Evolutionary conservation across 2,329 filamentous ascomycete genomes (phyloP), one percentile per base, ranked within the genome.

Genomic region (Fusarium pseudocircinatum): DNA sequence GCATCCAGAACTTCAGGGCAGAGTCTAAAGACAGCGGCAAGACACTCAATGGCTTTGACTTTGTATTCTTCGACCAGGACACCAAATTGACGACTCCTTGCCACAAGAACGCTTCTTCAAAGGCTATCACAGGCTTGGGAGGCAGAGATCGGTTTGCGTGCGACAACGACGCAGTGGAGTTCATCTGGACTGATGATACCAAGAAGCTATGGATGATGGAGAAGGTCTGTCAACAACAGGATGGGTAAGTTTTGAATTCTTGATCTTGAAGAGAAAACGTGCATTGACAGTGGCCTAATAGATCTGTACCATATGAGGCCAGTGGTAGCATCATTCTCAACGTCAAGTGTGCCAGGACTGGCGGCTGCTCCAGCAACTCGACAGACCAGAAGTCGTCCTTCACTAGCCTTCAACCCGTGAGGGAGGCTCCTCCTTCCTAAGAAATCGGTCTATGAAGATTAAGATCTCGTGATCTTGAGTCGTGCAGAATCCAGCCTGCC

Each of bases 191-290:
- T 18, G 49, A 74, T 28, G 58, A 72, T 9, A 44, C 70, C 9
- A 70, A 72, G 34, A 77, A 78, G 43, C 69, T 87, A 47, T 83
- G 81, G n/a, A 69, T 87, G 76, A 79, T 87, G 47, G 85, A 88
- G 79, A 79, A 80, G 34, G 80, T 83, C 20, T 88, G 86, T 75
- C 80, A 83, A 3, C 74, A 74, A 18, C 30, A 72, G 4, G 71
- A 81, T 10, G 83, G 81, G 84, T 85, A 78, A 74, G 82, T 77
- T 8, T 15, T 46, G 22, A 30, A 26, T 50, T 20, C 9, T 24
- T 24, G 13, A 18, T 22, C 26, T 49, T 26, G 16, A 16, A 16
- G 12, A 36, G 10, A 30, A 11, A 20, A 22, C 26, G 22, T 34
- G 44, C 56, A 44, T 67, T 74, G 24, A 71, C 49, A 11, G 13